These are phyloP conservation scores for Fusarium sp. DNA, from an alignment of 2,329 filamentous ascomycete genomes.

Conservation along the genomic window DNA sequence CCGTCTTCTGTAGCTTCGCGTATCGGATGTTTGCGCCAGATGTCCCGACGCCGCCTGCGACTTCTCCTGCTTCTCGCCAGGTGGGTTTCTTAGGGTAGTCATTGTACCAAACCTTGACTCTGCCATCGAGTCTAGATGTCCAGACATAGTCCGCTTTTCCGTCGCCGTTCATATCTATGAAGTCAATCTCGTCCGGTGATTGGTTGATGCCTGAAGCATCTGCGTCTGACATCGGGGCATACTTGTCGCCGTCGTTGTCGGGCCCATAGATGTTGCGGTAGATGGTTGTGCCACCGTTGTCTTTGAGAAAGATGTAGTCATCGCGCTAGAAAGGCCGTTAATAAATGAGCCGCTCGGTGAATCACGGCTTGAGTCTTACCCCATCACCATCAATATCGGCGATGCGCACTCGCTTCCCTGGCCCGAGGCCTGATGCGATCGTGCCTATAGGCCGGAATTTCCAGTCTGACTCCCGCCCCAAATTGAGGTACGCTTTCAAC, in stretches of 20 bases:
- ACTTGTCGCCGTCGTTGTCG: not conserved
- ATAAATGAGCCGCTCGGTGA: fast-evolving
- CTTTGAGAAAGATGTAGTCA: constrained; percentile 8
- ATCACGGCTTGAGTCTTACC: not conserved
- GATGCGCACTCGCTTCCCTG: not conserved
- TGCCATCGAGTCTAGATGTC: not conserved
- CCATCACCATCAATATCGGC: constrained; percentile 7
- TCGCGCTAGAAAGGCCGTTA: not conserved
- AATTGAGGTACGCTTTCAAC: not conserved
- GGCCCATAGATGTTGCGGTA: constrained; percentile 1
- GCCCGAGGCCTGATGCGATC: not conserved
- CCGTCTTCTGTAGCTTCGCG: not conserved
- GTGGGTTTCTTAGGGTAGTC: not conserved
- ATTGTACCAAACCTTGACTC: constrained; percentile 12
- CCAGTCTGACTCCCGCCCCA: not conserved
- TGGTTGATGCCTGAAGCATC: constrained; percentile 6
- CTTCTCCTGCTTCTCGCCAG: not conserved
- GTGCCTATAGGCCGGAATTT: not conserved
- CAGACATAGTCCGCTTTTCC: constrained; percentile 9
- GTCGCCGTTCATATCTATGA: constrained; percentile 5
- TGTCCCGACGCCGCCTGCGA: not conserved
- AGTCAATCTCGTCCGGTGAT: not conserved
- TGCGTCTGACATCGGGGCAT: not conserved
- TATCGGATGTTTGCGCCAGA: constrained; percentile 13
- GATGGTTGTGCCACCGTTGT: not conserved